A percentile compares a stretch with the other conserved stretches of the same genome.
phyloP scores from a whole-genome alignment of 1,284 basidiomycete genomes.

The Apiotrichum veenhuisii region DNA sequence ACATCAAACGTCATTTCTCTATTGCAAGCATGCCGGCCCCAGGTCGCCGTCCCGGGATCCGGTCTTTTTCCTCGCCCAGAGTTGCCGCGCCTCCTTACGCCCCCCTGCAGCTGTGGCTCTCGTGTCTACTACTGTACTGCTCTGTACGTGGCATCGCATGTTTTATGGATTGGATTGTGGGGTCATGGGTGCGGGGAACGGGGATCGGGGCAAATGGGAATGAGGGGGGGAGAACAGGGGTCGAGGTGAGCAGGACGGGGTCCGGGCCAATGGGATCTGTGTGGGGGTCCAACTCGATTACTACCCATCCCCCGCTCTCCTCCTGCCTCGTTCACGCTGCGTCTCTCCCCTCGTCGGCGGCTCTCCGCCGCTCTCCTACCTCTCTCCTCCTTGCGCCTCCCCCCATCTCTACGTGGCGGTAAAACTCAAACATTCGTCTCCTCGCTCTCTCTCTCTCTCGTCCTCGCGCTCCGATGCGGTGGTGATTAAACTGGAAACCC shows the following conservation, averaged over 20 bases:
- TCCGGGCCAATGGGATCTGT: not conserved
- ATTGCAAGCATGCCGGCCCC: too few relatives aligned
- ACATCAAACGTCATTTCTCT: too few relatives aligned
- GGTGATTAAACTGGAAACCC: not conserved
- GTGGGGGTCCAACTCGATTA: not conserved
- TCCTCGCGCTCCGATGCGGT: not conserved
- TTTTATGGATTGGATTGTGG: conserved; percentile 1
- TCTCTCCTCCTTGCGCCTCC: not conserved
- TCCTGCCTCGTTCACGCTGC: too few relatives aligned
- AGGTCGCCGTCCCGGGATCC: too few relatives aligned
- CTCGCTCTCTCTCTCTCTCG: not conserved
- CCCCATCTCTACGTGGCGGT: not conserved
- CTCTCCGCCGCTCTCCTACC: too few relatives aligned
- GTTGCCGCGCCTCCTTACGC: not conserved
- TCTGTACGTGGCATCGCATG: conserved; percentile 2
- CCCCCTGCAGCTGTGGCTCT: not conserved
- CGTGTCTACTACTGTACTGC: not conserved
- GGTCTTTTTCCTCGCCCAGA: too few relatives aligned
- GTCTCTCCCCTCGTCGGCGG: too few relatives aligned
- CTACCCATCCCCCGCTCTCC: too few relatives aligned
- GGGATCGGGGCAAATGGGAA: not conserved
- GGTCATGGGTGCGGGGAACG: not conserved
- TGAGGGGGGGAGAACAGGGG: not conserved
- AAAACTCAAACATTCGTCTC: not conserved
- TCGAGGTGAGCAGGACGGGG: not conserved